Percentiles rank a stretch among this genome's conserved stretches.
phyloP scores from a whole-genome alignment of 2,329 filamentous ascomycete species.

The Chalara sp. region DNA sequence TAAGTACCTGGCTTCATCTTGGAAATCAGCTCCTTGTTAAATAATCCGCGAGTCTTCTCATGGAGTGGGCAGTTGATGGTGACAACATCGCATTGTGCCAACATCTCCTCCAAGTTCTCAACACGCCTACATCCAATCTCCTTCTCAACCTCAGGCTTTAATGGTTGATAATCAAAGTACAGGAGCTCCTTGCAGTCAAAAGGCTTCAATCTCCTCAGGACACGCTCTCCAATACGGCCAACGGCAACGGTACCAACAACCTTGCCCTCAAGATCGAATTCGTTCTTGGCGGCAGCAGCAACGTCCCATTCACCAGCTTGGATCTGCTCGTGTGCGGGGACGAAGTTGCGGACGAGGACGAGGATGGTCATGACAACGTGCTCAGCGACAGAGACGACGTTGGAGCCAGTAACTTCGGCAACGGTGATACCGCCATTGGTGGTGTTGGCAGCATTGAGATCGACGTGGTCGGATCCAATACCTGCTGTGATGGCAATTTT shows the following conservation, averaged over 20 bases:
- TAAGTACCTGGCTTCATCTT: slow-evolving; percentile 82
- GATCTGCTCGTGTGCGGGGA: slow-evolving; percentile 93
- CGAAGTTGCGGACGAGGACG: slow-evolving; percentile 92
- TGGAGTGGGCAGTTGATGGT: slow-evolving; percentile 99
- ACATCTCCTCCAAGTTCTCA: slow-evolving; percentile 84
- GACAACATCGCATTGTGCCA: slow-evolving; percentile 90
- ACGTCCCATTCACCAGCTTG: slow-evolving; percentile 89
- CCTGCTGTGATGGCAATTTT: slow-evolving; percentile 96
- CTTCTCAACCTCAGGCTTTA: slow-evolving; percentile 77
- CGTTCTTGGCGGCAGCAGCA: slow-evolving; percentile 92
- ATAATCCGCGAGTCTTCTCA: slow-evolving; percentile 92
- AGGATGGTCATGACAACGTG: slow-evolving; percentile 99
- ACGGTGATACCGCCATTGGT: slow-evolving; percentile 97
- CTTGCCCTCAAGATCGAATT: slow-evolving; percentile 96
- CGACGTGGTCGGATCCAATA: slow-evolving; percentile 97
- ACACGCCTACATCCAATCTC: slow-evolving; percentile 66
- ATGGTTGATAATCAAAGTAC: slow-evolving; percentile 99
- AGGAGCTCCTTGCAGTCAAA: slow-evolving; percentile 99
- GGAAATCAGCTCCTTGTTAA: slow-evolving; percentile 96
- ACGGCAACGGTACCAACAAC: slow-evolving; percentile 96
- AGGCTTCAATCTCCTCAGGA: slow-evolving; percentile 88
- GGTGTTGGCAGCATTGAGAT: slow-evolving; percentile 86
- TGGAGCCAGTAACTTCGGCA: slow-evolving; percentile 94
- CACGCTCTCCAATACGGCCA: slow-evolving; percentile 96
- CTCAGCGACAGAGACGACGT: slow-evolving; percentile 97